phyloP scores from a whole-genome alignment of 2,329 filamentous ascomycete species.

The Thielaviopsis ethacetica region DNA sequence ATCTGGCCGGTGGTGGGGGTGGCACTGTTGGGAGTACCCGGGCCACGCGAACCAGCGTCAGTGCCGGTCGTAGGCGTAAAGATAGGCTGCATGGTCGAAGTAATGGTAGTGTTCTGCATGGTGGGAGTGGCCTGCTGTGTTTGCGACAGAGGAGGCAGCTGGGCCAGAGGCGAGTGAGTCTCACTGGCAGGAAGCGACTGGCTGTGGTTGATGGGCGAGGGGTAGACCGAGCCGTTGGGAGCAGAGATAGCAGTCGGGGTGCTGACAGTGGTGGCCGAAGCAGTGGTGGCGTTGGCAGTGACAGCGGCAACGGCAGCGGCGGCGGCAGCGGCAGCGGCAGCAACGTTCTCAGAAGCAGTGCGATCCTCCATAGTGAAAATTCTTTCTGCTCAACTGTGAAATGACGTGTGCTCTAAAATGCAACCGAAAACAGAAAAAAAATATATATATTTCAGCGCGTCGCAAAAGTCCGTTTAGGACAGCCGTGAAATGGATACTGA shows the following conservation, averaged over 20 bases:
- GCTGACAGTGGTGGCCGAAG: slow-evolving; percentile 3
- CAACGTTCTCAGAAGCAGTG: slow-evolving; percentile 1
- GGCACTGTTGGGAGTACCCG: slow-evolving; percentile 9
- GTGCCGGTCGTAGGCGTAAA: slow-evolving; percentile 6
- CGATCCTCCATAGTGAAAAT: slow-evolving; percentile 10
- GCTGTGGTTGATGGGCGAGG: slow-evolving; percentile 10
- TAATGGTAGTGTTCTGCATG: neutral
- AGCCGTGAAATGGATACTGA: neutral
- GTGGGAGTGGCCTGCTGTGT: slow-evolving; percentile 11
- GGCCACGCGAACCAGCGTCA: slow-evolving; percentile 9
- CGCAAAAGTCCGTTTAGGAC: neutral
- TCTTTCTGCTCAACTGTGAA: neutral
- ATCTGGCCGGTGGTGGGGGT: slow-evolving; percentile 10
- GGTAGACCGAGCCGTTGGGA: slow-evolving; percentile 11
- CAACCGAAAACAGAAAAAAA: neutral
- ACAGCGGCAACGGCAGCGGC: neutral
- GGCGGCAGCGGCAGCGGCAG: slow-evolving; percentile 6
- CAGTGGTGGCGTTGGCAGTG: neutral
- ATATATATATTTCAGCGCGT: neutral
- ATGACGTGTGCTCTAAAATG: neutral
- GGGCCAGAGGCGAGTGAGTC: slow-evolving; percentile 9
- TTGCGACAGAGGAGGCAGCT: slow-evolving; percentile 10
- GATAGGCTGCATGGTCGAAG: slow-evolving; percentile 10
- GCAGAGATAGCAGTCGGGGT: slow-evolving; percentile 7
- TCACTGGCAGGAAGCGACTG: slow-evolving; percentile 11